Conservation (phyloP, 176 grass and related monocot species). For the Carex littledalei region DNA sequence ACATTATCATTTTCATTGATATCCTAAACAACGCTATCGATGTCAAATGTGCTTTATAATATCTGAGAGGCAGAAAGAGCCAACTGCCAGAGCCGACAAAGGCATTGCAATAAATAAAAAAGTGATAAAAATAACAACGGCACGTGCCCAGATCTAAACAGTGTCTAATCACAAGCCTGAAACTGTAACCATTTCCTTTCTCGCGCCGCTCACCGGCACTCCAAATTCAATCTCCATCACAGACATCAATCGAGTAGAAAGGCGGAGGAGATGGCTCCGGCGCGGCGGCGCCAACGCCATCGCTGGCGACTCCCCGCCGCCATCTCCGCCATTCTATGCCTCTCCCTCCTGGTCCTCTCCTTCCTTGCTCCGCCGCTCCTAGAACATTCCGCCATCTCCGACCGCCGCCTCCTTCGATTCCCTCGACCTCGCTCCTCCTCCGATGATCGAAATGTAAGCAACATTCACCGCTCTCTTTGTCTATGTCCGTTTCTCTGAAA, state of each 20-base stretch:
- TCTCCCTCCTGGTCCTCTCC: conserved; percentile 53
- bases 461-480: neutral
- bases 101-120: neutral
- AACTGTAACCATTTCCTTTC: neutral
- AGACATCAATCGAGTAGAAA: neutral
- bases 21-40: neutral
- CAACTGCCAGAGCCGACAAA: neutral
- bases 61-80: neutral
- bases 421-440: neutral
- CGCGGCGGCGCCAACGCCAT: conserved; percentile 45
- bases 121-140: conserved; percentile 13
- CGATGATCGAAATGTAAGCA: conserved; percentile 29
- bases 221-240: neutral
- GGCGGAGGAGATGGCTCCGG: conserved; percentile 42
- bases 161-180: neutral
- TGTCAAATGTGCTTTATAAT: neutral
- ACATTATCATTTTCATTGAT: neutral
- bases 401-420: conserved; percentile 29
- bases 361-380: conserved; percentile 50
- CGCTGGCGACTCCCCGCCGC: conserved; percentile 38
- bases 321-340: conserved; percentile 32
- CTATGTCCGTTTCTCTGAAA: neutral
- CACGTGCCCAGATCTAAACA: conserved; percentile 4
- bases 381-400: conserved; percentile 49
- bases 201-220: neutral